Evolutionary conservation across 2,329 filamentous ascomycete genomes (phyloP).

Genomic region (Cytospora schulzeri): DNA sequence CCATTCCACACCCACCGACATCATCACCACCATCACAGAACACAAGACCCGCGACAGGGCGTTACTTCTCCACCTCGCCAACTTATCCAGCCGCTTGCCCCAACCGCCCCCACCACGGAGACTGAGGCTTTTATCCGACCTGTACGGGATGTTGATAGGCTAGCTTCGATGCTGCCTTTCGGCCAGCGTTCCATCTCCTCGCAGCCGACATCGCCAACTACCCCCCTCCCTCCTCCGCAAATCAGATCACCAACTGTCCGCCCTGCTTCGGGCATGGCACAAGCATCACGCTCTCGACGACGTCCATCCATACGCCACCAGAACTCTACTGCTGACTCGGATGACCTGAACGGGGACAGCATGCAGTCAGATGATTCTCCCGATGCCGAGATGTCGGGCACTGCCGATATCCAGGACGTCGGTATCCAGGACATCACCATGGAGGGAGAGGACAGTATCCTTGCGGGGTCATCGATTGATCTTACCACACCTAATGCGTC

Average conservation of each 20-base stretch:
- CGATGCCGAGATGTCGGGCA: constrained; percentile 77
- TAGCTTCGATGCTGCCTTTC: constrained; percentile 78
- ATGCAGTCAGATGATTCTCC: constrained; percentile 76
- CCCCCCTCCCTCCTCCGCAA: constrained; percentile 72
- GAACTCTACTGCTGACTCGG: constrained; percentile 83
- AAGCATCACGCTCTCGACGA: constrained; percentile 60
- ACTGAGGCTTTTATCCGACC: constrained; percentile 77
- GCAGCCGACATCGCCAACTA: constrained; percentile 91
- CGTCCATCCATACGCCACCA: constrained; percentile 89
- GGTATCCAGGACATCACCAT: constrained; percentile 81
- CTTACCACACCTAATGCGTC: constrained; percentile 78
- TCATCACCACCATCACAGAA: constrained; percentile 50
- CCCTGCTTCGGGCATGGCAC: constrained; percentile 54
- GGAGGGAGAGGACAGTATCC: constrained; percentile 77
- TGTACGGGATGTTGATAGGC: constrained; percentile 78
- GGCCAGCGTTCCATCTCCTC: constrained; percentile 72
- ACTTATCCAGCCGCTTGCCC: constrained; percentile 66
- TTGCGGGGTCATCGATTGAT: constrained; percentile 74
- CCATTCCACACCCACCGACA: constrained; percentile 46
- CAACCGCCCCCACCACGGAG: constrained; percentile 68
- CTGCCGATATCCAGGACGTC: constrained; percentile 79
- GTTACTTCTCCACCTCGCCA: constrained; percentile 54
- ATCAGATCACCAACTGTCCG: constrained; percentile 58
- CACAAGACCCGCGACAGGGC: constrained; percentile 52
- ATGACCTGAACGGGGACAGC: constrained; percentile 85